Base-by-base conservation (phyloP, 768 basidiomycete genomes). In the Leccinum broughii region DNA sequence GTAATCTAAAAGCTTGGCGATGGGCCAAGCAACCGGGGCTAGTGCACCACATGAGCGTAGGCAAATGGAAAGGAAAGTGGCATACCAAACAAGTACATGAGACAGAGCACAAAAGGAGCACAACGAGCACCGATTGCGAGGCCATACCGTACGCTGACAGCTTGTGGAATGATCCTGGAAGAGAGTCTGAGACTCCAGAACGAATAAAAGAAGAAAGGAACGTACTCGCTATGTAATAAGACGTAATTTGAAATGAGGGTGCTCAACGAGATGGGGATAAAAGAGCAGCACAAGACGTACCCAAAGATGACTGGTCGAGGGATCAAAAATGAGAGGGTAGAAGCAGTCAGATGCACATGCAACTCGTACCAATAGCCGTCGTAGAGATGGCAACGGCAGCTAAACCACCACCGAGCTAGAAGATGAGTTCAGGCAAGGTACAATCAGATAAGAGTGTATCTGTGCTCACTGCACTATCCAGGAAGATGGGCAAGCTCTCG, bases 331-430 rank as follows among this genome's bases (percentile, higher is more conserved):
- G 60, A 62, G 35, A 32, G 55, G 26, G 48, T 11, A 15, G 50
- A 26, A 4, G 30, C 0, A 3, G 51, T 20, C 14, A 15, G 28
- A 37, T 17, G 30, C 4, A 39, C 11, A 22, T 10, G 51, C 3
- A 35, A 26, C 32, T 75, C 85, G 53, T 65, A 86, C 85, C 70
- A 13, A 67, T 66, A 1, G 68, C 85, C 8, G 84, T 83, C 0
- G 91, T 92, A 11, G 91, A 89, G n/a, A 92, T 88, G 1, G 80
- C 83, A 4, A 93, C 82, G 1, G 91, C 91, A 26, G 89, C 85
- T 30, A 92, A 68, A 10, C 91, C 91, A 5, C 90, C 91, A 22
- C 86, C 86, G 48, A 86, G 74, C 69, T 83, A 28, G 22, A n/a
- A 3, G 15, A 17, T 32, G 14, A 48, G 53, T 50, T 66, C 73